Evolutionary conservation across 192 early-diverging fungal genomes (phyloP), one percentile per base, ranked within the genome.

Genomic region (Coemansia sp.): DNA sequence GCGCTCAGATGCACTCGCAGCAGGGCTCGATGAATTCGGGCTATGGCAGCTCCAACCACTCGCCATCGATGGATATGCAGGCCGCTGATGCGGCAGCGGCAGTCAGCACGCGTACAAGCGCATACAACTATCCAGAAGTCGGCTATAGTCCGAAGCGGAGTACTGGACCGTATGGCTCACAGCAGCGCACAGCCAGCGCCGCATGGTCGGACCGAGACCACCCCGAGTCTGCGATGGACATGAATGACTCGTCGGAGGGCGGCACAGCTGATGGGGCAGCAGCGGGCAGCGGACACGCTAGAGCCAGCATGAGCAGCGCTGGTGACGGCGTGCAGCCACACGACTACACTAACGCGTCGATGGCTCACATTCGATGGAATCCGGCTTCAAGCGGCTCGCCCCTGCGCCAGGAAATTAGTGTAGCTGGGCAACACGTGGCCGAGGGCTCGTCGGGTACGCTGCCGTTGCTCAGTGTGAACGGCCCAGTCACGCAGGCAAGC

Each of bases 61-160:
- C 53, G 15, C 30, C 53, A 31, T 54, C 52, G 17, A 42, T 42
- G 29, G 42, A 11, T 10, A 34, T 35, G 42, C 42, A 44, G 41
- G 14, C 22, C 15, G 39, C 38, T 15, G 31, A 30, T 32, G 40
- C 17, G n/a, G 25, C 46, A 10, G 26, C 58, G 11, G 30, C 42
- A 11, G 28, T 32, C 10, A 39, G 35, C n/a, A 21, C 50, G 2
- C 42, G 41, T 22, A 19, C 50, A 15, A 31, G 43, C 22, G 27
- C 47, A 1, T 75, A 75, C 60, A 67, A 53, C 56, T 75, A 75
- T 39, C 71, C 71, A 0, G 71, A 75, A 46, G 25, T 75, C 22
- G 30, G 51, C 12, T 58, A 67, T 42, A 58, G 36, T n/a, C 50
- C 53, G 7, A 39, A 14, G 40, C 36, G 23, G 34, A 14, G 32